These are phyloP conservation scores for Biscogniauxia marginata DNA, from an alignment of 2,329 filamentous ascomycete genomes.

Conservation along the genomic window DNA sequence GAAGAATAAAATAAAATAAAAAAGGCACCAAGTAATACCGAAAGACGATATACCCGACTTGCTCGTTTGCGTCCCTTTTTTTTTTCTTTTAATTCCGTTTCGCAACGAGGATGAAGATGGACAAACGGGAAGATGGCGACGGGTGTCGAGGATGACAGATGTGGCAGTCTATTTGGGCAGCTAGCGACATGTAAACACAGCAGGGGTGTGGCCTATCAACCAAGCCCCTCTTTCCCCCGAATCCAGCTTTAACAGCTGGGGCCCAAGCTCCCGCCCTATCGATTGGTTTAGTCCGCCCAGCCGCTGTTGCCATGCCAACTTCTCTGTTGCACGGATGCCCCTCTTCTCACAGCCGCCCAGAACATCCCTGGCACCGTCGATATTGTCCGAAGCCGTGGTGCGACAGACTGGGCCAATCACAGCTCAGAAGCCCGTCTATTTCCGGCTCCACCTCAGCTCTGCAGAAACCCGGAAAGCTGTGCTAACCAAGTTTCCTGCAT, in stretches of 20 bases:
- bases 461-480: neutral
- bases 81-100: neutral
- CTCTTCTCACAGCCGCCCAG: neutral
- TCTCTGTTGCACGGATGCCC: constrained; percentile 2
- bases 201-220: constrained; percentile 12
- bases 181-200: constrained; percentile 21
- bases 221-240: neutral
- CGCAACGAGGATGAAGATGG: neutral
- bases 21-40: neutral
- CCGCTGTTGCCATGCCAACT: constrained; percentile 17
- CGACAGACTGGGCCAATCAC: neutral
- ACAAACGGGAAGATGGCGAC: constrained; percentile 7
- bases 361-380: neutral
- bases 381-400: neutral
- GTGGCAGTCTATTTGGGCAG: constrained; percentile 23
- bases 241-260: neutral
- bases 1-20: too few species aligned
- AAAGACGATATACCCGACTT: neutral
- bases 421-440: neutral
- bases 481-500: neutral
- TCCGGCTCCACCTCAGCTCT: neutral
- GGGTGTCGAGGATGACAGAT: constrained; percentile 3
- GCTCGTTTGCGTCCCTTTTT: neutral
- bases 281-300: neutral
- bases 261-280: constrained; percentile 15